phyloP scores from a whole-genome alignment of 768 basidiomycete species.

The Dentipellis fragilis region DNA sequence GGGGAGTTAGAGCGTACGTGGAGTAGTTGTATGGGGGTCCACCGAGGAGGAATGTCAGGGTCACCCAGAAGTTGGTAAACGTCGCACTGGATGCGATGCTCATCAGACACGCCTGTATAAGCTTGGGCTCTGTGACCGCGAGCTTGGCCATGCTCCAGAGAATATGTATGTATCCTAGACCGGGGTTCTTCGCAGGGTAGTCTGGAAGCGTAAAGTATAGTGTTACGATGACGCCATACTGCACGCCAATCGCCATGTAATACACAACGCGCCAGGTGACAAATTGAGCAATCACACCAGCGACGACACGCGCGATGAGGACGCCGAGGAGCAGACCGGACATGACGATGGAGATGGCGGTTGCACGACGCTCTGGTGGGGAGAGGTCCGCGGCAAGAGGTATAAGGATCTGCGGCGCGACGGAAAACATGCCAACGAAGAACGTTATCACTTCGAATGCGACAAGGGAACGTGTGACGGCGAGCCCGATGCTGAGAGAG shows the following conservation, averaged over 20 bases:
- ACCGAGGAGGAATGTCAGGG: constrained; percentile 72
- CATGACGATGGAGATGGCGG: constrained; percentile 66
- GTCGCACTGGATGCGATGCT: constrained; percentile 50
- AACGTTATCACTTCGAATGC: constrained; percentile 62
- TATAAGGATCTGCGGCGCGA: constrained; percentile 67
- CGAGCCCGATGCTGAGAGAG: constrained; percentile 59
- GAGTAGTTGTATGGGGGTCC: constrained; percentile 69
- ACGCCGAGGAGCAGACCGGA: constrained; percentile 62
- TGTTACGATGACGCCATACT: constrained; percentile 1
- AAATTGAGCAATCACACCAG: constrained; percentile 31
- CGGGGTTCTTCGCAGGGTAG: constrained; percentile 7
- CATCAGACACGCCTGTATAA: constrained; percentile 60
- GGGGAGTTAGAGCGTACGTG: constrained; percentile 31
- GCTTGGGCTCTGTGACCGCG: constrained; percentile 64
- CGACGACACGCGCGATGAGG: constrained; percentile 56
- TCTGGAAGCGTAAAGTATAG: constrained; percentile 6
- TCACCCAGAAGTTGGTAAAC: constrained; percentile 37
- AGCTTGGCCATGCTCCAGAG: constrained; percentile 71
- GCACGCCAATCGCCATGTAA: constrained; percentile 29
- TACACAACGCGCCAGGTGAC: constrained; percentile 31
- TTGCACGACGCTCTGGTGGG: constrained; percentile 60
- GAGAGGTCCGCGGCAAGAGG: constrained; percentile 77
- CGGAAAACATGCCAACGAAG: constrained; percentile 57
- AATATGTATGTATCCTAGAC: constrained; percentile 31
- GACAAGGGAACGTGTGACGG: constrained; percentile 45